Evolutionary conservation across 1,284 basidiomycete genomes (phyloP).

Genomic region (Afroboletus lepidellus): DNA sequence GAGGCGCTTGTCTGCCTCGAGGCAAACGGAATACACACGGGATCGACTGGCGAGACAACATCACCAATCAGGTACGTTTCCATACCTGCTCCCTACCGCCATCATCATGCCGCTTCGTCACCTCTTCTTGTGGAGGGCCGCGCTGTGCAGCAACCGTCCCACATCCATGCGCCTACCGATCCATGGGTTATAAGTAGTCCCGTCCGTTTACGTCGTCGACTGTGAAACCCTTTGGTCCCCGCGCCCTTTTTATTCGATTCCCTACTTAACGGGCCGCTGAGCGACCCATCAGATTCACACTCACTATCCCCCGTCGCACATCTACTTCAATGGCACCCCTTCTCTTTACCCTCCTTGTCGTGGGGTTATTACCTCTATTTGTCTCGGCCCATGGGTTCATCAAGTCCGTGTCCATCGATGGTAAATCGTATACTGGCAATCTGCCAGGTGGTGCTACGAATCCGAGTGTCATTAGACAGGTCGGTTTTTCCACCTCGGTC

Average conservation of each 20-base stretch:
- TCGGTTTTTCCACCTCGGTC: slow-evolving; percentile 9
- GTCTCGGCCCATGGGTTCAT: slow-evolving; percentile 36
- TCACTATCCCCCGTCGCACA: neutral
- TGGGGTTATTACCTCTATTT: slow-evolving; percentile 18
- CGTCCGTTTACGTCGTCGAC: slow-evolving; percentile 1
- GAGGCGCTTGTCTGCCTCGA: slow-evolving; percentile 17
- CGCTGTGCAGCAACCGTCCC: slow-evolving; percentile 17
- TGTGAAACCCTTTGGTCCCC: neutral
- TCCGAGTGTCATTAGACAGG: slow-evolving; percentile 36
- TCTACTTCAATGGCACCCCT: slow-evolving; percentile 17
- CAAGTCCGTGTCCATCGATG: slow-evolving; percentile 33
- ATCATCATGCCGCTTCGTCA: neutral
- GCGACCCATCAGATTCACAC: slow-evolving; percentile 8
- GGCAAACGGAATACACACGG: slow-evolving; percentile 11
- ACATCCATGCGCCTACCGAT: slow-evolving; percentile 12
- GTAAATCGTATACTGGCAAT: slow-evolving; percentile 34
- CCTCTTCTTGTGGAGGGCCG: slow-evolving; percentile 4
- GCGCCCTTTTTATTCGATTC: slow-evolving; percentile 8
- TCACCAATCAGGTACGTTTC: neutral
- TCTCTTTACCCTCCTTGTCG: slow-evolving; percentile 10
- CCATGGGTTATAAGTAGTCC: slow-evolving; percentile 19
- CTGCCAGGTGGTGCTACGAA: slow-evolving; percentile 24
- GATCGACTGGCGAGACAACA: neutral
- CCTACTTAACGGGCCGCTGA: slow-evolving; percentile 22
- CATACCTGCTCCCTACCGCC: neutral